A percentile compares a stretch with the other conserved stretches of the same genome.
Evolutionary conservation across 352 stramenopile genomes (phyloP).

Genomic region (Globisporangium cederbergense): DNA sequence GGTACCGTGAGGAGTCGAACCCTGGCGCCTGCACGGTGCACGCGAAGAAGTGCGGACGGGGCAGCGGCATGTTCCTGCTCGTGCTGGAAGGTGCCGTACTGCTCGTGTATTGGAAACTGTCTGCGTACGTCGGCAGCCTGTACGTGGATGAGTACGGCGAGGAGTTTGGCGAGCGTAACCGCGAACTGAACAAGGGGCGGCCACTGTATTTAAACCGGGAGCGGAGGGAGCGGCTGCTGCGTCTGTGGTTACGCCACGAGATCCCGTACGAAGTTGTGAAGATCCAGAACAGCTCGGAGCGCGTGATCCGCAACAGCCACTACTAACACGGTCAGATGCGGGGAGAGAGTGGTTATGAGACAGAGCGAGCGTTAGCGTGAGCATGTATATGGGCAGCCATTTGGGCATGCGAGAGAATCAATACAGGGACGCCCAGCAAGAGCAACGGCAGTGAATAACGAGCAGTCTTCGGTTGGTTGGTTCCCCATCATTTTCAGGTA

Average conservation of each 20-base stretch:
- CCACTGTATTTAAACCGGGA: slow-evolving; percentile 79
- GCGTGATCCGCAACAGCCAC: slow-evolving; percentile 85
- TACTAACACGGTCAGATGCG: slow-evolving; percentile 39
- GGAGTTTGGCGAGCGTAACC: slow-evolving; percentile 83
- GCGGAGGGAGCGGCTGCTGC: slow-evolving; percentile 62
- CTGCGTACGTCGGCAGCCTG: slow-evolving; percentile 75
- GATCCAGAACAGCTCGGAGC: slow-evolving; percentile 87
- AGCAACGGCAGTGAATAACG: background rate
- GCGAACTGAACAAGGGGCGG: slow-evolving; percentile 75
- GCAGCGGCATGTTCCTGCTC: slow-evolving; percentile 79
- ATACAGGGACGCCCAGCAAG: background rate
- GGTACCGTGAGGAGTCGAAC: slow-evolving; percentile 76
- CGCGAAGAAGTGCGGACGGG: slow-evolving; percentile 81
- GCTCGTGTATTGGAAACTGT: slow-evolving; percentile 85
- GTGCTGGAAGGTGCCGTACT: slow-evolving; percentile 82
- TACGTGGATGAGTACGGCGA: slow-evolving; percentile 89
- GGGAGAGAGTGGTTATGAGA: background rate
- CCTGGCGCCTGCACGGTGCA: slow-evolving; percentile 81
- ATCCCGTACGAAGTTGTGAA: slow-evolving; percentile 87
- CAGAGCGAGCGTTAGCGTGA: background rate
- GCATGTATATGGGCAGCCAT: background rate
- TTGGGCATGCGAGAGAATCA: background rate
- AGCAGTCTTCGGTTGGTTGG: background rate
- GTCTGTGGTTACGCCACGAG: slow-evolving; percentile 75
- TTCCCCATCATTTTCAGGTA: background rate